Evolutionary conservation across 2,329 filamentous ascomycete species (phyloP).

Genomic region (Talaromyces pinophilus): DNA sequence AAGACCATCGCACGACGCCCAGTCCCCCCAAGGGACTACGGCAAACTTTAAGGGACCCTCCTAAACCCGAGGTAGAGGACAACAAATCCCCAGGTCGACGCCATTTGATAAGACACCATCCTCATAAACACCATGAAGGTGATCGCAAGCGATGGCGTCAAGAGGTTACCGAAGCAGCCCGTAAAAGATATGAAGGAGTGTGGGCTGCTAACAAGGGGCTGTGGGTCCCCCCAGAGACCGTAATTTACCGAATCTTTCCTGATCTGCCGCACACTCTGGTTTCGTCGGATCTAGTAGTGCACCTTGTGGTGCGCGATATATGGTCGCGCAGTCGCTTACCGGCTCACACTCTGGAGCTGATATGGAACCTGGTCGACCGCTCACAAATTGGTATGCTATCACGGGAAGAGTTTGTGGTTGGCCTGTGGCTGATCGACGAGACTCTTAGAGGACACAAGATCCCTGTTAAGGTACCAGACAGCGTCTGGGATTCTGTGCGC

Average conservation of each 20-base stretch:
- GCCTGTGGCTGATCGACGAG: constrained; percentile 55
- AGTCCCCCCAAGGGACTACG: constrained; percentile 44
- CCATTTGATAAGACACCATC: constrained; percentile 46
- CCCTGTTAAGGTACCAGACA: constrained; percentile 47
- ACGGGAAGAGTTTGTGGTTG: constrained; percentile 52
- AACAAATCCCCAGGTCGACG: constrained; percentile 32
- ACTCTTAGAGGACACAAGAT: constrained; percentile 50
- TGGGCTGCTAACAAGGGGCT: constrained; percentile 54
- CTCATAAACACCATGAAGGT: constrained; percentile 52
- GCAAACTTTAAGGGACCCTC: constrained; percentile 45
- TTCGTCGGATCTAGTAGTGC: constrained; percentile 45
- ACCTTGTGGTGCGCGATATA: constrained; percentile 51
- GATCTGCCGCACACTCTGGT: constrained; percentile 28
- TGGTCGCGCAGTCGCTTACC: constrained; percentile 52
- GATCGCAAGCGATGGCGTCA: constrained; percentile 50
- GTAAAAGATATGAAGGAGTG: constrained; percentile 53
- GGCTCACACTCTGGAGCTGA: constrained; percentile 40
- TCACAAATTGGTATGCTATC: constrained; percentile 41
- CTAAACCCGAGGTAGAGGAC: constrained; percentile 39
- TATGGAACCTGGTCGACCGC: constrained; percentile 51
- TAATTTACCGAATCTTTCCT: constrained; percentile 22
- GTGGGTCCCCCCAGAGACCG: constrained; percentile 31
- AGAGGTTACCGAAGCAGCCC: constrained; percentile 47
- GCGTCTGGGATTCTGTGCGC: constrained; percentile 51
- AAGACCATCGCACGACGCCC: constrained; percentile 33